A percentile compares a stretch with the other conserved stretches of the same genome.
phyloP scores from a whole-genome alignment of 345 rosid genomes.

The Dovyalis caffra region DNA sequence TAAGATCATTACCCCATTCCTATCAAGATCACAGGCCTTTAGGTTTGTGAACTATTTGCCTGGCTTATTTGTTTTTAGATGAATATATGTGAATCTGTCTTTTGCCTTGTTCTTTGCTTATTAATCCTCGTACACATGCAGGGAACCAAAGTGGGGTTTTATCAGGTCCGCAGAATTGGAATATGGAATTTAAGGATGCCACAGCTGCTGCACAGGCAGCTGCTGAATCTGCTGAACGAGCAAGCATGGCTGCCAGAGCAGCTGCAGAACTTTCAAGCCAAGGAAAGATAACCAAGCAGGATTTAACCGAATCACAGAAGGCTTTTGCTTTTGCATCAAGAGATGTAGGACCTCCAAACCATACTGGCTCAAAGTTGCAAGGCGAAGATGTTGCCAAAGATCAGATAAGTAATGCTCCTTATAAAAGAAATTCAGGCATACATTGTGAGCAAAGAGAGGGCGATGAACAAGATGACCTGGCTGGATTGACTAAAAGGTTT shows the following conservation, averaged over 20 bases:
- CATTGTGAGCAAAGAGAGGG: conserved; percentile 23
- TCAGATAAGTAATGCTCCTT: conserved; percentile 20
- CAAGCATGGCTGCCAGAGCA: conserved; percentile 92
- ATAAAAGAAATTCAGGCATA: conserved; percentile 23
- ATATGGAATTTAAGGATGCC: conserved; percentile 79
- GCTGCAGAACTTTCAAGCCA: conserved; percentile 88
- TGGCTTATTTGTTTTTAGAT: background rate
- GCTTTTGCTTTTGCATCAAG: conserved; percentile 29
- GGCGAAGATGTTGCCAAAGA: conserved; percentile 22
- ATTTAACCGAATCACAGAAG: conserved; percentile 37
- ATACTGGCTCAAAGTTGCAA: conserved; percentile 30
- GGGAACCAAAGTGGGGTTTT: conserved; percentile 28
- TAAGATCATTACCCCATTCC: conserved; percentile 38
- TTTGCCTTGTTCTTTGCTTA: background rate
- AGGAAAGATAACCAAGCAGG: conserved; percentile 41
- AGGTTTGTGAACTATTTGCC: conserved; percentile 33
- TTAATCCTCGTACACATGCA: conserved; percentile 28
- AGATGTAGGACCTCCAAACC: conserved; percentile 21
- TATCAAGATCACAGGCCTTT: conserved; percentile 33
- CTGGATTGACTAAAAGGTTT: conserved; percentile 26
- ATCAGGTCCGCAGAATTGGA: conserved; percentile 43
- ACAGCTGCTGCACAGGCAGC: conserved; percentile 91
- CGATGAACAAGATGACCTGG: conserved; percentile 25
- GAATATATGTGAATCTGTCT: background rate
- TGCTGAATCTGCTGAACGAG: conserved; percentile 96